Evolutionary conservation across 1,139 yeast species (phyloP).

Genomic region (Pichia sp.): DNA sequence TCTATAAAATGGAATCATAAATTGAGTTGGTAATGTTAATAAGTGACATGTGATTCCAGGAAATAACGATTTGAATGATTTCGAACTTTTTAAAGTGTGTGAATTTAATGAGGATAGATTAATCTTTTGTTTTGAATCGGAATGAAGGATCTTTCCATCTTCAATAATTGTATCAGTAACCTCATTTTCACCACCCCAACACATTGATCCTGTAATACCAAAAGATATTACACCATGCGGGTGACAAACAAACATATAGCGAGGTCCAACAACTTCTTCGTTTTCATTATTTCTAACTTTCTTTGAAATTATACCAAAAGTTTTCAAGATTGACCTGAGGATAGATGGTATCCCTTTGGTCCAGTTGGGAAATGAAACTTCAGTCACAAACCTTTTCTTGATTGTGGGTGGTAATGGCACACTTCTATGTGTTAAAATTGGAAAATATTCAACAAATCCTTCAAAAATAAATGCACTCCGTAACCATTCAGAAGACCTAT

Average conservation of each 20-base stretch:
- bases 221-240: constrained; percentile 95
- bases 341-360: constrained; percentile 4
- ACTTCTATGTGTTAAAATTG: constrained; percentile 68
- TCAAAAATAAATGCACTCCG: constrained; percentile 59
- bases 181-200: constrained; percentile 11
- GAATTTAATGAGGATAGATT: not conserved
- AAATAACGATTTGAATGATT: constrained; percentile 34
- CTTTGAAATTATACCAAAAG: constrained; percentile 1
- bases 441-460: constrained; percentile 74
- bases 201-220: constrained; percentile 66
- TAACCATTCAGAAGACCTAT: constrained; percentile 52
- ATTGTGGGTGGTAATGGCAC: constrained; percentile 73
- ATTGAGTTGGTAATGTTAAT: constrained; percentile 77
- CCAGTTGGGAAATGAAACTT: constrained; percentile 8
- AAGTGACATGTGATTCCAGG: constrained; percentile 79
- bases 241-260: constrained; percentile 86
- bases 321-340: not conserved
- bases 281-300: constrained; percentile 11
- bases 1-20: constrained; percentile 75
- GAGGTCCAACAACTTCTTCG: constrained; percentile 53
- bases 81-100: constrained; percentile 6
- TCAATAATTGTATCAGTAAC: constrained; percentile 1
- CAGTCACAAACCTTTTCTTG: constrained; percentile 8
- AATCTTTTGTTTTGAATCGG: too few relatives aligned
- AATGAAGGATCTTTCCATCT: not conserved